Percentiles rank a stretch among this genome's conserved stretches.
Conservation (phyloP, 805 yeast genomes). For the Wickerhamiella azyma region DNA sequence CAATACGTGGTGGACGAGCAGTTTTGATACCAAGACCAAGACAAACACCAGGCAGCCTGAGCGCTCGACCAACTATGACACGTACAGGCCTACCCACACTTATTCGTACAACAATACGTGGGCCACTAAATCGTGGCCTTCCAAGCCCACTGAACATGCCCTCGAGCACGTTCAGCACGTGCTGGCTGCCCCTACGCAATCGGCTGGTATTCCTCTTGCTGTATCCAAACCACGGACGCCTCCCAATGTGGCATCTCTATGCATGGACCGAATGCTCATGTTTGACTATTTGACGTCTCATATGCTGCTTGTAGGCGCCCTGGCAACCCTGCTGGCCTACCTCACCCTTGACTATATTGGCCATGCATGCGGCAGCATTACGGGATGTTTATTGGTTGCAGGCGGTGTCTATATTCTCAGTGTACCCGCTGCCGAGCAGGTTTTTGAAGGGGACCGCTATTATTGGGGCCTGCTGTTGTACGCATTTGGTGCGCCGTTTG, state of each 20-base stretch:
- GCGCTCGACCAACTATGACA: background rate
- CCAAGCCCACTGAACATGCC: background rate
- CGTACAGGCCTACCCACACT: background rate
- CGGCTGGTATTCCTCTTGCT: too few relatives aligned
- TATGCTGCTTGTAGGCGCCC: conserved; percentile 10
- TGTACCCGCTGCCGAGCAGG: conserved; percentile 10
- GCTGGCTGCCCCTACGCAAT: background rate
- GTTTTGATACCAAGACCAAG: background rate
- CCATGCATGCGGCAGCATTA: conserved; percentile 11
- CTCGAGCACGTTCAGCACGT: background rate
- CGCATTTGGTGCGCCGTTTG: conserved; percentile 15
- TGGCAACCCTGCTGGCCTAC: conserved; percentile 13
- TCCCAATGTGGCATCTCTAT: conserved; percentile 5
- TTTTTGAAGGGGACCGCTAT: conserved; percentile 13
- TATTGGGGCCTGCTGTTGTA: conserved; percentile 14
- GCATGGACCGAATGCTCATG: conserved; percentile 14
- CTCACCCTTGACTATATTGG: conserved; percentile 14
- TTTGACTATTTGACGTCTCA: conserved; percentile 11
- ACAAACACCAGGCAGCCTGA: background rate
- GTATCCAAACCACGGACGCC: too few relatives aligned
- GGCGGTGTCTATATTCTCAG: conserved; percentile 16
- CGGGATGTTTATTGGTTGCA: conserved; percentile 14
- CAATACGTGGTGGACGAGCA: conserved; percentile 7
- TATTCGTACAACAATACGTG: conserved; percentile 1
- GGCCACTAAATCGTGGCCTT: conserved; percentile 3